phyloP scores from a whole-genome alignment of 2,329 filamentous ascomycete genomes.

The Clathrospora elynae region DNA sequence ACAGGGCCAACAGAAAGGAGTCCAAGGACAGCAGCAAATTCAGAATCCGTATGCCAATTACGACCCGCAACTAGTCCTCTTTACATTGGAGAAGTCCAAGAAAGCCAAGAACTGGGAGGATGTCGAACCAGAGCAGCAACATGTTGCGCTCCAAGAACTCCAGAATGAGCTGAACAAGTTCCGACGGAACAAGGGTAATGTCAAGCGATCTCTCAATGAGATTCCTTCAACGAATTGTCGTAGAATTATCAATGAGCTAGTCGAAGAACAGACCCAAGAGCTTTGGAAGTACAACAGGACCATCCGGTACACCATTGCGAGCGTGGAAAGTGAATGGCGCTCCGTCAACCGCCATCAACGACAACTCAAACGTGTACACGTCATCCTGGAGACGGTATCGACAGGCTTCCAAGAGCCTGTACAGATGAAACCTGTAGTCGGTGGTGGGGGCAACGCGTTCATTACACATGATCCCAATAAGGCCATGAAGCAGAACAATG shows the following conservation, averaged over 20 bases:
- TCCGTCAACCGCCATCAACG: constrained; percentile 15
- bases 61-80: constrained; percentile 33
- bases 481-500: constrained; percentile 7
- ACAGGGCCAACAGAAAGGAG: constrained; percentile 15
- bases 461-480: constrained; percentile 11
- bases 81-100: constrained; percentile 32
- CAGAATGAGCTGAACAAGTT: constrained; percentile 30
- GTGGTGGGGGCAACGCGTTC: neutral
- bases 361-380: constrained; percentile 30
- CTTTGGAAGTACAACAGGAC: constrained; percentile 29
- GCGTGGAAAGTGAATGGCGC: constrained; percentile 33
- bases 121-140: constrained; percentile 29
- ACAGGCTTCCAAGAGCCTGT: constrained; percentile 21
- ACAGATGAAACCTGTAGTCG: constrained; percentile 2
- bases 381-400: constrained; percentile 39
- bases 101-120: constrained; percentile 33
- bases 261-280: constrained; percentile 33
- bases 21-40: constrained; percentile 12
- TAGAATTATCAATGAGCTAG: constrained; percentile 33
- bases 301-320: constrained; percentile 37
- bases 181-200: constrained; percentile 22
- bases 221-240: constrained; percentile 36
- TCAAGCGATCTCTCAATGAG: constrained; percentile 28
- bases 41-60: constrained; percentile 16
- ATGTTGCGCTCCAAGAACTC: constrained; percentile 29